Evolutionary conservation across 1,284 basidiomycete genomes (phyloP), one percentile per base, ranked within the genome.

Genomic region (Schizophyllum amplum): DNA sequence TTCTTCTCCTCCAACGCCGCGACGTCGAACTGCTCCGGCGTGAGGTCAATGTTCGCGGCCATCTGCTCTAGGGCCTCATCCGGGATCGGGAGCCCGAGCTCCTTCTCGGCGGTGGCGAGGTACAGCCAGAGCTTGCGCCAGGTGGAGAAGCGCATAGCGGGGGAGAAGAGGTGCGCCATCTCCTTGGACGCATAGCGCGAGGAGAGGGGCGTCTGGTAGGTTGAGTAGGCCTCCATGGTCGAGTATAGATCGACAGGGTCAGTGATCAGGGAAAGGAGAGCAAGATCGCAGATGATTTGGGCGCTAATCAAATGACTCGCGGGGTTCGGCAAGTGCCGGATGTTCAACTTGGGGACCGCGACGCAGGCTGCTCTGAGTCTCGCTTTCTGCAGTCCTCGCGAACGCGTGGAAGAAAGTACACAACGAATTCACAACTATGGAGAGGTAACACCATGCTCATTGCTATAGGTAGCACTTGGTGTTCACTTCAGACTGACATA

Each of bases 121-220:
- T 90, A 96, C 63, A 99, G 83, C 96, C 96, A 99, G 23, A 99
- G 81, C 69, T 90, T 81, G 64, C 96, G 81, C 96, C 96, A 99
- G n/a, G 95, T 98, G 60, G 85, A 85, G 73, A 97, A 99, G 23
- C 97, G 90, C 65, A 95, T 94, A 55, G 86, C 86, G 57, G 90
- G 83, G 48, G 95, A 98, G 77, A 98, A 99, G 57, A 99, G 82
- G 73, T 92, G 82, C 13, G 94, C 88, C 96, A 98, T 98, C 75
- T 98, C 96, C 71, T 96, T 96, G 79, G 92, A 95, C 22, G 97
- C 97, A 91, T 99, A 99, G 57, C 96, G 94, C 87, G 86, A 89
- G 24, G 87, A 82, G 25, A 90, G 76, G 9, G 87, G 87, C 0
- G 87, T 88, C 66, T 89, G 87, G 63, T 90, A 90, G 0, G 80